A percentile compares a stretch with the other conserved stretches of the same genome.
Conservation (phyloP, 192 early-diverging fungal species). For the Entrophospora sp. region DNA sequence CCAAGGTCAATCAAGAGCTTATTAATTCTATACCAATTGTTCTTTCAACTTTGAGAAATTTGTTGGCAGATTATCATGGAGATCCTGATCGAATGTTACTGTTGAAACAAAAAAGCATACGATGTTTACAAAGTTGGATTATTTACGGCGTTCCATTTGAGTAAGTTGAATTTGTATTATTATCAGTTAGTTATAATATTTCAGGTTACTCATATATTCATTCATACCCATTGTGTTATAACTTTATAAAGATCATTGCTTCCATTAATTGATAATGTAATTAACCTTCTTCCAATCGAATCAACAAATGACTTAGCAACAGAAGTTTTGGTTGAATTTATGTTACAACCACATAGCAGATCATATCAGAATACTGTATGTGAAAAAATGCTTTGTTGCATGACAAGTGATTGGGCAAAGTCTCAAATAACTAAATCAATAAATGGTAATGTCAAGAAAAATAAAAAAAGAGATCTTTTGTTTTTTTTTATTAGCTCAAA, state of each 20-base stretch:
- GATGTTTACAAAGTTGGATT: slow-evolving; percentile 48
- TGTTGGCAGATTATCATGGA: slow-evolving; percentile 19
- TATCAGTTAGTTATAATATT: too few relatives aligned
- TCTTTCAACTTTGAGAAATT: slow-evolving; percentile 20
- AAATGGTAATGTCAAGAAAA: slow-evolving; percentile 22
- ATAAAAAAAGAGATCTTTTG: too few relatives aligned
- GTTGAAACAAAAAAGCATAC: slow-evolving; percentile 37
- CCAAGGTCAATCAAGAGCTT: slow-evolving; percentile 19
- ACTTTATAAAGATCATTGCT: slow-evolving; percentile 31
- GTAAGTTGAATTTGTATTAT: slow-evolving; percentile 24
- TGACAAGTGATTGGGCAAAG: slow-evolving; percentile 40
- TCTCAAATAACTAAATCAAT: slow-evolving; percentile 32
- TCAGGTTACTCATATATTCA: too few relatives aligned
- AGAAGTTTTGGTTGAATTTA: slow-evolving; percentile 45
- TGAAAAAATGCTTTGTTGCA: slow-evolving; percentile 36
- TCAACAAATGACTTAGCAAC: slow-evolving; percentile 40
- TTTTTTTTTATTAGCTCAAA: too few relatives aligned
- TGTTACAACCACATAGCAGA: slow-evolving; percentile 31
- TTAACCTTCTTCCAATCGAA: slow-evolving; percentile 33
- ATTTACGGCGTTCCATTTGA: slow-evolving; percentile 45
- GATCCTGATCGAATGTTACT: slow-evolving; percentile 17
- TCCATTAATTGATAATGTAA: slow-evolving; percentile 31
- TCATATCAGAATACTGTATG: slow-evolving; percentile 32
- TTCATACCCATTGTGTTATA: too few relatives aligned
- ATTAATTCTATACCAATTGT: slow-evolving; percentile 23